Conservation (phyloP, 1,284 basidiomycete genomes). For the Irpex rosettiformis region DNA sequence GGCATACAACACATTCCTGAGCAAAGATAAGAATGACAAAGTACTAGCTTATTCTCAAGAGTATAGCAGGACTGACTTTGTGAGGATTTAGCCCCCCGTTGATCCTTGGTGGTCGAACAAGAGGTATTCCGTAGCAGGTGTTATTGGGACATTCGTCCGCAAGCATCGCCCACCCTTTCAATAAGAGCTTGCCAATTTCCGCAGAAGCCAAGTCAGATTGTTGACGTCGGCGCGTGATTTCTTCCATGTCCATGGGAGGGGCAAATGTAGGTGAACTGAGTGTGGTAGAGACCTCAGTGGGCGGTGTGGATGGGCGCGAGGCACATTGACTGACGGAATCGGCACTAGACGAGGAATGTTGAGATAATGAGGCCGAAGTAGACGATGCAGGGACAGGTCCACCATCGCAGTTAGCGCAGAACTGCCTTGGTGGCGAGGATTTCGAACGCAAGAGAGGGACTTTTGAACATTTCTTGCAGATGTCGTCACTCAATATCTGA, state of each 20-base stretch:
- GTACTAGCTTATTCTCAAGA: not conserved
- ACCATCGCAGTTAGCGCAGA: constrained; percentile 62
- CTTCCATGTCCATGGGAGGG: constrained; percentile 58
- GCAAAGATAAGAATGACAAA: not conserved
- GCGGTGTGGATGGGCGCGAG: constrained; percentile 68
- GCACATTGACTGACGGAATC: constrained; percentile 42
- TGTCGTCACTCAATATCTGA: constrained; percentile 64
- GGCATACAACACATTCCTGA: constrained; percentile 79
- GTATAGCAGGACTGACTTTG: constrained; percentile 43
- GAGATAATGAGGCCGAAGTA: constrained; percentile 10
- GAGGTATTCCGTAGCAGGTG: constrained; percentile 67
- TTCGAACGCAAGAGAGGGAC: constrained; percentile 71
- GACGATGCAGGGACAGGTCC: constrained; percentile 5
- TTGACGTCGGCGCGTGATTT: constrained; percentile 61
- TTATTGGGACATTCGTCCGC: constrained; percentile 73
- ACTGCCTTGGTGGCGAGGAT: constrained; percentile 41
- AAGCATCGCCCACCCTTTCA: constrained; percentile 84
- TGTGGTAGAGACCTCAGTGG: constrained; percentile 63
- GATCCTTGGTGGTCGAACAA: constrained; percentile 68
- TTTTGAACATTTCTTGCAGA: constrained; percentile 55
- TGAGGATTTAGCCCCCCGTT: constrained; percentile 57
- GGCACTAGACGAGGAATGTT: constrained; percentile 27
- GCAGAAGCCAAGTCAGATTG: constrained; percentile 77
- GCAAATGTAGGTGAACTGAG: constrained; percentile 60
- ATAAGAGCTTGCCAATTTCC: constrained; percentile 70